A percentile compares a stretch with the other conserved stretches of the same genome.
Evolutionary conservation across 208 protist genomes (phyloP).

Genomic region (Tetramitus jugosus): DNA sequence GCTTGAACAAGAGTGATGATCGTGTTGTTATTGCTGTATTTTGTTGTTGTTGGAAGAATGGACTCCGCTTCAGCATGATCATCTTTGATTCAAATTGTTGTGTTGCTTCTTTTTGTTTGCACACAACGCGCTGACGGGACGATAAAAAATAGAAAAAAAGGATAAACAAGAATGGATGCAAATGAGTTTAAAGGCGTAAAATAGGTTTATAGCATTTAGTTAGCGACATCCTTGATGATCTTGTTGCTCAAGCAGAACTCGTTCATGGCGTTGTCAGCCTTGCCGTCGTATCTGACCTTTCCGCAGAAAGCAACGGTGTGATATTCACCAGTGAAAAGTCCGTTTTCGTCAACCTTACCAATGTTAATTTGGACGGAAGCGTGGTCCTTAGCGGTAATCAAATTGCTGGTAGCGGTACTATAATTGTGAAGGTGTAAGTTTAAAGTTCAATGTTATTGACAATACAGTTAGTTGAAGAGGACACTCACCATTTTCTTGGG

Average conservation of each 20-base stretch:
- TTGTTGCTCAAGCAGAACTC: conserved; percentile 54
- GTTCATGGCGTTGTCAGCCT: conserved; percentile 87
- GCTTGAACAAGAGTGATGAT: no score
- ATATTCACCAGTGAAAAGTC: conserved; percentile 75
- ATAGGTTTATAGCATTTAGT: no score
- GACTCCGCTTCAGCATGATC: no score
- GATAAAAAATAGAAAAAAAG: no score
- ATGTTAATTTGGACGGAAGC: conserved; percentile 88
- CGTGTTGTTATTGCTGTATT: no score
- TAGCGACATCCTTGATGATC: conserved; percentile 37
- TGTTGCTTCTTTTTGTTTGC: no score
- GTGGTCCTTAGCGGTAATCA: conserved; percentile 72
- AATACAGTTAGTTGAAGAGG: not conserved
- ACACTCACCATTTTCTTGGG: conserved; percentile 77
- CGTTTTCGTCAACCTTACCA: conserved; percentile 76
- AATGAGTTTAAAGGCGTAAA: conserved; percentile 17
- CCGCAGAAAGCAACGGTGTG: conserved; percentile 86
- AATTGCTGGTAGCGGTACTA: conserved; percentile 16
- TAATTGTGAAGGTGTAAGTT: not conserved
- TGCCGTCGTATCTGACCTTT: conserved; percentile 77
- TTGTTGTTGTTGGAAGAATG: no score
- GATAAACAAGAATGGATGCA: no score
- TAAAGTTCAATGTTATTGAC: not conserved
- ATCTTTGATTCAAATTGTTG: no score
- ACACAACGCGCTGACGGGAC: no score